These are phyloP conservation scores for Debaryomyces fabryi DNA, from an alignment of 1,139 yeast genomes.

Conservation along the genomic window DNA sequence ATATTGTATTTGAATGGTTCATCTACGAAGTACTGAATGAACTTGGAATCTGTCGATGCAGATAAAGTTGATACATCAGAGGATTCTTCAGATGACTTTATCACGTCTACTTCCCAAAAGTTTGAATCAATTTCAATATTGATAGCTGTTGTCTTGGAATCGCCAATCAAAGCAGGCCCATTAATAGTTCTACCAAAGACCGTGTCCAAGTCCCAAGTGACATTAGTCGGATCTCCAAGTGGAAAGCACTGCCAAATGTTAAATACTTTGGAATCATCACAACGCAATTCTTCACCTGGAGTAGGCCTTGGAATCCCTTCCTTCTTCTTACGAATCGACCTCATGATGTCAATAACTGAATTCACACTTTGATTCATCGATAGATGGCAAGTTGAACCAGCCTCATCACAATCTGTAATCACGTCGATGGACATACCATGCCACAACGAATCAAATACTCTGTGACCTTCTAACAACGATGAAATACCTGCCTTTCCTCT, in stretches of 20 bases:
- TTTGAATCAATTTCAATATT: conserved; percentile 47
- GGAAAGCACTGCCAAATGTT: conserved; percentile 82
- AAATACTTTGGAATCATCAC: conserved; percentile 64
- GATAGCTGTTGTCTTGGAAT: conserved; percentile 38
- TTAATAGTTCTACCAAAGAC: conserved; percentile 68
- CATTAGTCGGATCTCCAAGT: conserved; percentile 53
- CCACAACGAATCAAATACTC: conserved; percentile 93
- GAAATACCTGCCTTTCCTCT: conserved; percentile 91
- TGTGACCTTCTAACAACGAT: conserved; percentile 88
- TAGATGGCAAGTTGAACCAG: conserved; percentile 45
- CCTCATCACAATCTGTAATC: conserved; percentile 51
- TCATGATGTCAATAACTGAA: conserved; percentile 71
- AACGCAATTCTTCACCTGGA: conserved; percentile 65
- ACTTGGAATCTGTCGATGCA: conserved; percentile 20
- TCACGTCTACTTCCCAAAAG: conserved; percentile 49
- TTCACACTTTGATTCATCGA: conserved; percentile 72
- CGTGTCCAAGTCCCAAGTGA: conserved; percentile 59
- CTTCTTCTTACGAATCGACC: conserved; percentile 59
- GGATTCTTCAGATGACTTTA: conserved; percentile 19
- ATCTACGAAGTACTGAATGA: conserved; percentile 28
- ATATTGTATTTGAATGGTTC: conserved; percentile 41
- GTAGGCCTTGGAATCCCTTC: conserved; percentile 81
- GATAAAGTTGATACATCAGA: conserved; percentile 13
- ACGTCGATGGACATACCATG: conserved; percentile 90
- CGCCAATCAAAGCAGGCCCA: conserved; percentile 62